A percentile compares a stretch with the other conserved stretches of the same genome.
Evolutionary conservation across 257 asterid species (phyloP).

Genomic region (Leonotis leonurus): DNA sequence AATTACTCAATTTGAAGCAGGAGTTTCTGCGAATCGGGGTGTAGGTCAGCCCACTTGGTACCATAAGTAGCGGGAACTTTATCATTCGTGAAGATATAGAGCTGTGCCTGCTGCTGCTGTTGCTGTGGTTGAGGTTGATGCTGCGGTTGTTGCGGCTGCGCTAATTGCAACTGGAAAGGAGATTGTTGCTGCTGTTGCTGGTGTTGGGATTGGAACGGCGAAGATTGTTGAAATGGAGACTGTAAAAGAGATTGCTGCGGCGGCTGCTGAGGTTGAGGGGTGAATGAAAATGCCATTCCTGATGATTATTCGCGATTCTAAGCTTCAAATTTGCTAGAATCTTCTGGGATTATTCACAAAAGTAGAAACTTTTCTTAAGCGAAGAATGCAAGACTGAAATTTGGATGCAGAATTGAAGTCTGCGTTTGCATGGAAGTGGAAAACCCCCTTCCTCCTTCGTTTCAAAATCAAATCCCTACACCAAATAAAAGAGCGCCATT

Average conservation of each 20-base stretch:
- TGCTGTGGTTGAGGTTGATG: slow-evolving; percentile 29
- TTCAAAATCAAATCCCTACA: slow-evolving; percentile 40
- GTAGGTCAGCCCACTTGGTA: slow-evolving; percentile 95
- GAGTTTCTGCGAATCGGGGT: slow-evolving; percentile 84
- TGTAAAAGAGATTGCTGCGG: slow-evolving; percentile 32
- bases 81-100: slow-evolving; percentile 63
- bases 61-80: slow-evolving; percentile 80
- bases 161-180: slow-evolving; percentile 40
- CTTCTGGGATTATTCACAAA: not conserved
- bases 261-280: slow-evolving; percentile 54
- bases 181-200: slow-evolving; percentile 42
- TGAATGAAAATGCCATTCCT: slow-evolving; percentile 59
- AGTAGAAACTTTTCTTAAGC: not conserved
- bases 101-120: slow-evolving; percentile 56
- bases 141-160: slow-evolving; percentile 30
- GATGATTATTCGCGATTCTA: slow-evolving; percentile 4
- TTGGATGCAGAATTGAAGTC: slow-evolving; percentile 1
- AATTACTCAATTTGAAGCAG: slow-evolving; percentile 79
- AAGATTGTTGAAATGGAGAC: slow-evolving; percentile 41
- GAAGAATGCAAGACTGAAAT: too few relatives aligned
- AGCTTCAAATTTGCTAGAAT: not conserved
- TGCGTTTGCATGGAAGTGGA: not conserved
- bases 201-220: slow-evolving; percentile 28
- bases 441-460: not conserved
- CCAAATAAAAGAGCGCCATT: slow-evolving; percentile 43